Evolutionary conservation across 2,329 filamentous ascomycete genomes (phyloP).

Genomic region (Stachybotrys elegans): DNA sequence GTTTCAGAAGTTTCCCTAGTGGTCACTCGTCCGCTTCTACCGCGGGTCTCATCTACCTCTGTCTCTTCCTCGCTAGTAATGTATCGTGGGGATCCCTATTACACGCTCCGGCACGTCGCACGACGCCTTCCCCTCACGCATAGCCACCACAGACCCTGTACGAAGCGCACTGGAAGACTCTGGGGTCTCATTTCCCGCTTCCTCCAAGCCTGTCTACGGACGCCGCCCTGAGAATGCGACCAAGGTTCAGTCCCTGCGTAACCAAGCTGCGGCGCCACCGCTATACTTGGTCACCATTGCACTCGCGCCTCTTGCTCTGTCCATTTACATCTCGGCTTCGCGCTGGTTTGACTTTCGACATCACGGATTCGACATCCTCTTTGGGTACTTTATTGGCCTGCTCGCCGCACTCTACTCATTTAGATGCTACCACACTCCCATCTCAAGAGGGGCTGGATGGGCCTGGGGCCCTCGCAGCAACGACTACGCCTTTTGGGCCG

Average conservation of each 20-base stretch:
- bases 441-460: constrained; percentile 67
- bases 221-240: constrained; percentile 24
- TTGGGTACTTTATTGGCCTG: constrained; percentile 65
- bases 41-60: constrained; percentile 68
- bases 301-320: constrained; percentile 59
- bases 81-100: constrained; percentile 58
- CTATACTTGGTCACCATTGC: constrained; percentile 63
- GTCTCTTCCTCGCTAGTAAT: constrained; percentile 70
- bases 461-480: constrained; percentile 62
- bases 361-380: constrained; percentile 74
- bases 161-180: neutral
- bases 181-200: neutral
- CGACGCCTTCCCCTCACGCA: constrained; percentile 20
- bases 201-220: neutral
- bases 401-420: constrained; percentile 28
- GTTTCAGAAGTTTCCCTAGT: constrained; percentile 61
- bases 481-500: constrained; percentile 6
- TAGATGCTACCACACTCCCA: constrained; percentile 65
- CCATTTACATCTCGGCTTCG: constrained; percentile 67
- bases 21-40: constrained; percentile 52
- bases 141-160: neutral
- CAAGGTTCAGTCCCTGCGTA: neutral
- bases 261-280: constrained; percentile 31
- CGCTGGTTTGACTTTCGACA: constrained; percentile 76
- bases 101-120: constrained; percentile 39